Percentiles rank a stretch among this genome's conserved stretches.
Conservation (phyloP, 768 basidiomycete species). For the Lanmaoa rubissima region DNA sequence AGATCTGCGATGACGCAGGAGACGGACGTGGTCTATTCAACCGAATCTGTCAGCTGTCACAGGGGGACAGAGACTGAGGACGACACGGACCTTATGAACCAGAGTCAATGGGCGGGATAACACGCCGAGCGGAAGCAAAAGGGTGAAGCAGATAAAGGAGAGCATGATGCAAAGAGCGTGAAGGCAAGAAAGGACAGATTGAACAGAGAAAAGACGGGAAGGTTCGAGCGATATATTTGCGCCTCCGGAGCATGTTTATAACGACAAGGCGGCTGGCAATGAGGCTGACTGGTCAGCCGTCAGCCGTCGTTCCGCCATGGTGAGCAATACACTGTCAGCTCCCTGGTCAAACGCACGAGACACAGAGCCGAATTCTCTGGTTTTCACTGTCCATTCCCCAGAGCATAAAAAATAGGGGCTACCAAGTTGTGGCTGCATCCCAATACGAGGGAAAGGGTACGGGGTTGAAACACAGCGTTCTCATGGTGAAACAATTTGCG, state of each 20-base stretch:
- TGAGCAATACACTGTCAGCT: background rate
- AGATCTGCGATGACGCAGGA: conserved; percentile 31
- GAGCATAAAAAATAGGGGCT: background rate
- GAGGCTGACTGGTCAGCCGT: conserved; percentile 11
- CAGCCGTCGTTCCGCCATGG: background rate
- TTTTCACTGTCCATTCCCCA: background rate
- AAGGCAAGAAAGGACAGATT: background rate
- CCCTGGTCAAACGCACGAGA: background rate
- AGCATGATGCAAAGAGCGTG: conserved; percentile 23
- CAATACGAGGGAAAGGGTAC: too few species aligned
- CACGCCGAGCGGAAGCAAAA: conserved; percentile 19
- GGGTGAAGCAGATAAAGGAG: conserved; percentile 14
- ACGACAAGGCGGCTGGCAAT: conserved; percentile 12
- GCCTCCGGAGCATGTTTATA: background rate
- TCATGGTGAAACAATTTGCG: too few species aligned
- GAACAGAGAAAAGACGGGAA: too few species aligned
- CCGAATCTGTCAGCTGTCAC: background rate
- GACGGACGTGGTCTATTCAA: conserved; percentile 7
- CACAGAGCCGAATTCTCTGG: background rate
- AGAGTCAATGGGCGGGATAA: conserved; percentile 20
- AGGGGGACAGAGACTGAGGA: background rate
- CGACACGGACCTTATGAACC: conserved; percentile 7
- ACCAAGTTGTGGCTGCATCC: too few species aligned
- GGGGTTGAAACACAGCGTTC: too few species aligned
- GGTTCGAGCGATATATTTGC: background rate